phyloP scores from a whole-genome alignment of 768 basidiomycete genomes.

The Suillus luteus region DNA sequence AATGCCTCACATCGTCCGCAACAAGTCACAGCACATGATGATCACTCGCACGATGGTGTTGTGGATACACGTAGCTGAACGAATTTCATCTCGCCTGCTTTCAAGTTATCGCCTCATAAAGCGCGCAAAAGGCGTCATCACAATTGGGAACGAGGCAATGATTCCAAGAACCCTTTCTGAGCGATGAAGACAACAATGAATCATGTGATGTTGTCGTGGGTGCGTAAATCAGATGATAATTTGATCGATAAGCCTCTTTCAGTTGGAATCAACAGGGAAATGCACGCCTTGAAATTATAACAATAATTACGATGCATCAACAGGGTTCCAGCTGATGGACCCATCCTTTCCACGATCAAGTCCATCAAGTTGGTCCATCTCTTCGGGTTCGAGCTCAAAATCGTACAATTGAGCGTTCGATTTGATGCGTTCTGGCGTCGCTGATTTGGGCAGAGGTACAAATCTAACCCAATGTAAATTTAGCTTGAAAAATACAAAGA shows the following conservation, averaged over 20 bases:
- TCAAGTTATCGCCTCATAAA: not conserved
- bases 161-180: not conserved
- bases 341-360: slow-evolving; percentile 76
- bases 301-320: slow-evolving; percentile 44
- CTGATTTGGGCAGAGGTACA: slow-evolving; percentile 82
- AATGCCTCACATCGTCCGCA: not conserved
- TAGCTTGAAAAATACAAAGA: not conserved
- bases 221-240: not conserved
- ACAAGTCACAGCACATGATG: not conserved
- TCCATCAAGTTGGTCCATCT: slow-evolving; percentile 64
- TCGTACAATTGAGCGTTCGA: slow-evolving; percentile 77
- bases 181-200: not conserved
- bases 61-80: slow-evolving; percentile 1
- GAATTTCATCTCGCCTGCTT: slow-evolving; percentile 1
- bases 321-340: slow-evolving; percentile 83
- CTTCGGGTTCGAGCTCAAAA: slow-evolving; percentile 66
- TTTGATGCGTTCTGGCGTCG: slow-evolving; percentile 65
- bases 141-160: not conserved
- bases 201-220: not conserved
- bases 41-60: not conserved
- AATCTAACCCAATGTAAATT: slow-evolving; percentile 45
- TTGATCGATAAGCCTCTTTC: slow-evolving; percentile 7
- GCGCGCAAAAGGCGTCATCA: not conserved
- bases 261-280: not conserved
- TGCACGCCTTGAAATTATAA: not conserved